Evolutionary conservation across 164 flowering plant species (phyloP), one percentile per base, ranked within the genome.

Genomic region (Buxus sempervirens): DNA sequence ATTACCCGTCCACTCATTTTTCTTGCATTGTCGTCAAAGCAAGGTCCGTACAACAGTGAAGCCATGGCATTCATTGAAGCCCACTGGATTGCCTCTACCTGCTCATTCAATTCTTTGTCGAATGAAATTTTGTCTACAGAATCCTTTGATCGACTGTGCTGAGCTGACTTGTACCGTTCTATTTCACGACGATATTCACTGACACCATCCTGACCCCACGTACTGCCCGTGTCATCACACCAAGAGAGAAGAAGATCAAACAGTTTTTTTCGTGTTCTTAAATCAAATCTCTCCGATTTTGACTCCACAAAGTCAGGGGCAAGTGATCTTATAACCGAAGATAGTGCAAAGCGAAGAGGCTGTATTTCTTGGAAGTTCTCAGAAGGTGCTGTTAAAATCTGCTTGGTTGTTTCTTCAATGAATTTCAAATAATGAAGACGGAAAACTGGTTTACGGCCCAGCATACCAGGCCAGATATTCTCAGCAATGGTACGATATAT

Each of bases 11-110:
- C 99, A 75, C 98, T 85, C 98, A 96, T 93, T 79, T 93, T 96
- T 74, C 98, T 86, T 8, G 97, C 99, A 81, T 86, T 90, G 71
- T 96, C 99, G 86, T 96, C 99, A 83, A 96, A 89, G 78, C 99
- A 96, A 64, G 98, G 96, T 41, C 98, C 98, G 78, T 93, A 91
- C 36, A 96, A 76, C 38, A 96, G 82, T 15, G 99, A 92, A 71
- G 98, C 96, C 94, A 96, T 83, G 45, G 98, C 99, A 86, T 86
- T 90, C 95, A 89, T 87, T 64, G 99, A 89, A 23, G 91, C 98
- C 98, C 98, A 91, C 79, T 96, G 99, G 62, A 96, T 88, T 49
- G 96, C 95, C 77, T 96, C 99, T 67, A 93, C 82, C 73, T 96
- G 99, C 72, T 96, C 99, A 71, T 63, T 84, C 74, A 96, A 65